Evolutionary conservation across 2,329 filamentous ascomycete genomes (phyloP).

Genomic region (Claviceps humidiphila): DNA sequence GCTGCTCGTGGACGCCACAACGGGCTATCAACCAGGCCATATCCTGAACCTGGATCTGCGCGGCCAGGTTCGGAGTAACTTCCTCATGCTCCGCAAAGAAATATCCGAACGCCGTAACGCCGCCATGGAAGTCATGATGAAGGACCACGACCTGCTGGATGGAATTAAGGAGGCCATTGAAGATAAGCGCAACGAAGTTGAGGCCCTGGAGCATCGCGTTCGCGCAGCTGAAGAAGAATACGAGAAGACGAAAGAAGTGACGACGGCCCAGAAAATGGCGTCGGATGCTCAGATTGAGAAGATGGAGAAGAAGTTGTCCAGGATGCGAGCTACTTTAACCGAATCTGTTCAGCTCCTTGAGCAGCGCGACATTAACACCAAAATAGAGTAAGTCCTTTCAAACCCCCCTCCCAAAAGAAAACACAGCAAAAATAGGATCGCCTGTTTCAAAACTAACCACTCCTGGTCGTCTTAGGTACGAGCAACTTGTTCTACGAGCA

Average conservation of each 20-base stretch:
- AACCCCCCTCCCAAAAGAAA: neutral
- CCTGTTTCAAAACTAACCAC: slow-evolving; percentile 2
- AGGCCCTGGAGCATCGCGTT: slow-evolving; percentile 78
- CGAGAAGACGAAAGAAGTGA: slow-evolving; percentile 79
- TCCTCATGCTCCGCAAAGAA: slow-evolving; percentile 70
- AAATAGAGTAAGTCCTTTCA: slow-evolving; percentile 61
- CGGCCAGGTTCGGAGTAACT: slow-evolving; percentile 65
- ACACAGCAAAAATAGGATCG: neutral
- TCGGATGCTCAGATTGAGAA: slow-evolving; percentile 93
- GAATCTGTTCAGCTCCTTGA: slow-evolving; percentile 88
- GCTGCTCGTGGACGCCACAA: slow-evolving; percentile 66
- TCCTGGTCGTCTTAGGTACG: slow-evolving; percentile 47
- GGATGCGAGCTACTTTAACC: slow-evolving; percentile 71
- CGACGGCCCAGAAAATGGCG: slow-evolving; percentile 73
- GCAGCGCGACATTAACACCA: slow-evolving; percentile 90
- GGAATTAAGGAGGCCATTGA: slow-evolving; percentile 94
- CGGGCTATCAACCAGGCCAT: slow-evolving; percentile 80
- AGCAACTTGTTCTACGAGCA: slow-evolving; percentile 76
- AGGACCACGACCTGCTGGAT: slow-evolving; percentile 85
- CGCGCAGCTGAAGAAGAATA: slow-evolving; percentile 86
- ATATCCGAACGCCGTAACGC: slow-evolving; percentile 77
- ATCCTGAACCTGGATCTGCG: slow-evolving; percentile 82
- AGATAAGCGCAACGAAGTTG: slow-evolving; percentile 85
- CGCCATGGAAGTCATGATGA: slow-evolving; percentile 82
- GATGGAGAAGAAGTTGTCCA: slow-evolving; percentile 95